A percentile compares a stretch with the other conserved stretches of the same genome.
phyloP scores from a whole-genome alignment of 1,284 basidiomycete genomes.

The Apiotrichum veenhuisii region DNA sequence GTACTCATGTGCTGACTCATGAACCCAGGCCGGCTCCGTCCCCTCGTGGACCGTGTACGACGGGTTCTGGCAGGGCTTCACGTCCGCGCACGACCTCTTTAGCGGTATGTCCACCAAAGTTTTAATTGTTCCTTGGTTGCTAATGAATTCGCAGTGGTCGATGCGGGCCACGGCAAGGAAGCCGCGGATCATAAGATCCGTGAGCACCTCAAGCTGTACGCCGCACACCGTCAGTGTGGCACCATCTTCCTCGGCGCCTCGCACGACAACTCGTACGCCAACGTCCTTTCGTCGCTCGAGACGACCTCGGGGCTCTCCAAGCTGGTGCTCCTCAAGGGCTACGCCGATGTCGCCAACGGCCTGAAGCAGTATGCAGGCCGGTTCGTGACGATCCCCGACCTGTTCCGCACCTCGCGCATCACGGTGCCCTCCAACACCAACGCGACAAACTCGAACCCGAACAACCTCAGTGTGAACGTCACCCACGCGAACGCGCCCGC shows the following conservation, averaged over 20 bases:
- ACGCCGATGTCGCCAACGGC: constrained; percentile 53
- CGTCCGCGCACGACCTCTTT: constrained; percentile 38
- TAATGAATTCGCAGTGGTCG: constrained; percentile 60
- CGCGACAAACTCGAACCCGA: not conserved
- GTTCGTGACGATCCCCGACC: constrained; percentile 57
- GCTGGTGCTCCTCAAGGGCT: constrained; percentile 60
- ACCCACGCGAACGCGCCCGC: not conserved
- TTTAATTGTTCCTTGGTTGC: not conserved
- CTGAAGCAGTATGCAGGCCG: constrained; percentile 57
- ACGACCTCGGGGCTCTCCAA: constrained; percentile 52
- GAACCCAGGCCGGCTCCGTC: constrained; percentile 28
- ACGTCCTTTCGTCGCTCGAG: constrained; percentile 53
- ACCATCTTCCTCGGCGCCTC: constrained; percentile 68
- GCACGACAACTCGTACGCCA: constrained; percentile 67
- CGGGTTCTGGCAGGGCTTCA: constrained; percentile 43
- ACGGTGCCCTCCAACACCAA: not conserved
- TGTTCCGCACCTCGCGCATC: constrained; percentile 61
- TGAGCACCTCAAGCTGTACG: constrained; percentile 71
- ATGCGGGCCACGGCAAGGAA: constrained; percentile 65
- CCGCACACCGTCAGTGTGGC: constrained; percentile 67
- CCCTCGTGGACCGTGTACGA: constrained; percentile 33
- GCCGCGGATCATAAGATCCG: constrained; percentile 66
- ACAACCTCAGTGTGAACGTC: not conserved
- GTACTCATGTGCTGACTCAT: not conserved
- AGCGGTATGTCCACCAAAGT: constrained; percentile 23